Conservation (phyloP, 169 alveolate genomes). For the Perkinsus olseni region DNA sequence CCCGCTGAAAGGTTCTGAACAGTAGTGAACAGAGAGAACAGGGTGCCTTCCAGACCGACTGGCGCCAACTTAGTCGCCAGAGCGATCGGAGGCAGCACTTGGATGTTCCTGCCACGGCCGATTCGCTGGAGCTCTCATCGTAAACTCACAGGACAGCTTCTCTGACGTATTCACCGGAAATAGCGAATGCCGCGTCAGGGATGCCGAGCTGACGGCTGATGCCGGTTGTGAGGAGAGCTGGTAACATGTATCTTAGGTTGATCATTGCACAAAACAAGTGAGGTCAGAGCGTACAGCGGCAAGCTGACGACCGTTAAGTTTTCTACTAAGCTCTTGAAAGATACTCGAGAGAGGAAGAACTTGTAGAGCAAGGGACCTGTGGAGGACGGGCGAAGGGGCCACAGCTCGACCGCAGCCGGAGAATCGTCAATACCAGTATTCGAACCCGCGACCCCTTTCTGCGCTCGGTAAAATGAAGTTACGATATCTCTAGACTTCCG, state of each 20-base stretch:
- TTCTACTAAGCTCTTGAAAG: neutral
- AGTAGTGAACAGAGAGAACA: slow-evolving; percentile 3
- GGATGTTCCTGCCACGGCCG: neutral
- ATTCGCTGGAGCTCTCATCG: neutral
- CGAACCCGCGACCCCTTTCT: too few species aligned
- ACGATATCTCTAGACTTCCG: too few species aligned
- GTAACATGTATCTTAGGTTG: neutral
- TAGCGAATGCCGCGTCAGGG: neutral
- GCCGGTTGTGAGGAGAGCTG: neutral
- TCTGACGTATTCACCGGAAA: neutral
- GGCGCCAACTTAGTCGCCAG: slow-evolving; percentile 6
- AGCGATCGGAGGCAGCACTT: neutral
- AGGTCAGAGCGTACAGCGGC: neutral
- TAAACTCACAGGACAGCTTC: neutral
- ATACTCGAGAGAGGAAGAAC: neutral
- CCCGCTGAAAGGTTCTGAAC: neutral
- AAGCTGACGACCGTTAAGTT: neutral
- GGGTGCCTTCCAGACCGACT: neutral
- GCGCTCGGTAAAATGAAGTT: too few species aligned
- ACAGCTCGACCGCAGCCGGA: too few species aligned
- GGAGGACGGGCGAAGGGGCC: neutral
- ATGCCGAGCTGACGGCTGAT: neutral
- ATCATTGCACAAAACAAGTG: neutral
- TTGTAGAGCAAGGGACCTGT: neutral
- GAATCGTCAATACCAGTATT: too few species aligned